Evolutionary conservation across 176 grass and related monocot species (phyloP), one percentile per base, ranked within the genome.

Genomic region (Microstegium vimineum): DNA sequence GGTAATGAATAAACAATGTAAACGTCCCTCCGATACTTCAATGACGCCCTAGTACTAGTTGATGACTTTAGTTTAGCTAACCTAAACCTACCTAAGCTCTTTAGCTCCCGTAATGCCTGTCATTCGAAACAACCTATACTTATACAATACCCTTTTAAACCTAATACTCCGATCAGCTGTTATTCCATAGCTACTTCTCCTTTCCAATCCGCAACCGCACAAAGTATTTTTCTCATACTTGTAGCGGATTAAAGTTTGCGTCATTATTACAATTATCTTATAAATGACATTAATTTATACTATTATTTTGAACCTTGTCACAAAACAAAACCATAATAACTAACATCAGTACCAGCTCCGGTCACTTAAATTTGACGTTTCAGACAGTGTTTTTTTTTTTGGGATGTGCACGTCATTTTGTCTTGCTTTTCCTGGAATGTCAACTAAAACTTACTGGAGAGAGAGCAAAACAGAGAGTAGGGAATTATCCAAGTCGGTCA

Each of bases 61-160:
- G 79, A 75, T 54, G 45, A 73, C 2, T 15, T 40, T 80, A 83
- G 74, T 83, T 74, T 75, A 90, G 88, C 80, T 90, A 83, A 90
- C 84, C 84, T 79, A 79, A 83, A 90, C 84, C 84, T 74, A 79
- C 68, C 67, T 60, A 70, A 75, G 73, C 42, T 74, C 32, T 78
- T 42, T 25, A 49, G 42, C 66, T 83, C 5, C 43, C 56, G 41
- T 62, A 17, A 51, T 38, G 6, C 34, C 4, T 70, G 62, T 45
- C 40, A 17, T 37, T 42, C 40, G 40, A 22, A 35, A 8, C 11
- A 17, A 17, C 46, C 25, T 32, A n/a, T 16, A 73, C 25, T 20
- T 28, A 0, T 15, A 42, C 30, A 37, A 42, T 79, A 61, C 0
- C 20, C 42, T 27, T 1, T 18, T n/a, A n/a, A 5, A 10, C 69